Conservation (phyloP, 1,284 basidiomycete genomes). For the Malassezia pachydermatis region DNA sequence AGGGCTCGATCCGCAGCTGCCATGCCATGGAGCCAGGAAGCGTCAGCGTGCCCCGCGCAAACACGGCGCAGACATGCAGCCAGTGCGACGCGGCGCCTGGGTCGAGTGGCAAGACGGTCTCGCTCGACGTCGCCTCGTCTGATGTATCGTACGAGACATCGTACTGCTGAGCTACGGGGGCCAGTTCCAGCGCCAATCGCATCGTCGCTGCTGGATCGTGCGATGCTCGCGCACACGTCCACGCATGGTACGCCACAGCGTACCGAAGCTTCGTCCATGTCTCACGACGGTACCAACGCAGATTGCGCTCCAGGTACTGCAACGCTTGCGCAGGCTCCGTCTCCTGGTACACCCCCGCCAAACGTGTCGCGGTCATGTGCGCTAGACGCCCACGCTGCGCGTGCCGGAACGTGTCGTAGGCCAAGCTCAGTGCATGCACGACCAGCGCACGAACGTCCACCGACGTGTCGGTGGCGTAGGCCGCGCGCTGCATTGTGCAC, state of each 20-base stretch:
- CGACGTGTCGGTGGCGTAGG: neutral
- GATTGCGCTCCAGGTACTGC: constrained; percentile 33
- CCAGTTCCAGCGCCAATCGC: neutral
- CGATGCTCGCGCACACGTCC: neutral
- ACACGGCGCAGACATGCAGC: neutral
- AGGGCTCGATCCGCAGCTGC: too few species aligned
- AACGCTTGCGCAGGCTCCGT: constrained; percentile 27
- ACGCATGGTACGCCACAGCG: neutral
- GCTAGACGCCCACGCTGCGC: constrained; percentile 17
- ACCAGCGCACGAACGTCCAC: constrained; percentile 16
- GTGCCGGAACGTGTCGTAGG: constrained; percentile 32
- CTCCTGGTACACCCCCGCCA: constrained; percentile 27
- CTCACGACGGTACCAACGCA: constrained; percentile 23
- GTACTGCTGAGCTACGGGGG: neutral
- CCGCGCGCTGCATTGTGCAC: constrained; percentile 31
- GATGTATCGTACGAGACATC: neutral
- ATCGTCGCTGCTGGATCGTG: neutral
- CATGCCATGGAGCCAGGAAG: too few species aligned
- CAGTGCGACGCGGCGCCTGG: neutral
- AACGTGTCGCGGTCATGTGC: constrained; percentile 24
- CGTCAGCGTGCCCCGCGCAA: neutral
- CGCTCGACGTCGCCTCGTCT: neutral
- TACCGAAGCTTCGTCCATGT: constrained; percentile 1
- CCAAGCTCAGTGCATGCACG: constrained; percentile 25
- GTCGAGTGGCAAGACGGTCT: neutral